A percentile compares a stretch with the other conserved stretches of the same genome.
These are phyloP conservation scores for Porodaedalea pini DNA, from an alignment of 1,284 basidiomycete genomes.

Conservation along the genomic window DNA sequence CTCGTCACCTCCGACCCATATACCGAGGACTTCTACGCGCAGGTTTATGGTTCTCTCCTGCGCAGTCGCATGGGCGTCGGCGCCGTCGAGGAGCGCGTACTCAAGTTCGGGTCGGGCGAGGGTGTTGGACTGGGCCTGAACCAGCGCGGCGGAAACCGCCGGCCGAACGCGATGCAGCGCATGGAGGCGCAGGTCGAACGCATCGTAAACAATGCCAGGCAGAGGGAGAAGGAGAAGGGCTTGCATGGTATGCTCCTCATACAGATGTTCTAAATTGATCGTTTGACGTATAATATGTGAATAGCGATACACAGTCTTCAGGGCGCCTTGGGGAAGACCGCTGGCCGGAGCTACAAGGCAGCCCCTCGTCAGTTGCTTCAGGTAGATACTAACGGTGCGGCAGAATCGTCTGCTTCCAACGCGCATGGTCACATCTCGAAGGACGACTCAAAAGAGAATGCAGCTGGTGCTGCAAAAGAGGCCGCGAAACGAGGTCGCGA, in stretches of 20 bases:
- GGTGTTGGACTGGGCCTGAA: constrained; percentile 78
- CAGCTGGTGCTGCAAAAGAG: constrained; percentile 57
- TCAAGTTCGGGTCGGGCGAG: constrained; percentile 77
- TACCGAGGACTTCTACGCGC: constrained; percentile 97
- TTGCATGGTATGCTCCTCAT: constrained; percentile 50
- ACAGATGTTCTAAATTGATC: not conserved
- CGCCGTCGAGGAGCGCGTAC: constrained; percentile 65
- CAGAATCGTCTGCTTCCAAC: constrained; percentile 52
- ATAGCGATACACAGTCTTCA: constrained; percentile 79
- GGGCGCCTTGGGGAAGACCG: constrained; percentile 94
- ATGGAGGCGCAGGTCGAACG: constrained; percentile 98
- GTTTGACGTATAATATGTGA: not conserved
- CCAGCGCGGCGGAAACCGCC: constrained; percentile 61
- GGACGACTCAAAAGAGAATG: constrained; percentile 40
- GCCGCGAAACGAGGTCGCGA: constrained; percentile 71
- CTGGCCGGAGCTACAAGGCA: constrained; percentile 86
- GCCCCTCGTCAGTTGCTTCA: constrained; percentile 95
- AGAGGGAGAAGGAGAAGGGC: constrained; percentile 80
- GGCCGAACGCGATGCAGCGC: constrained; percentile 93
- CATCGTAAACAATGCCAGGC: constrained; percentile 88
- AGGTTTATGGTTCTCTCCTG: constrained; percentile 86
- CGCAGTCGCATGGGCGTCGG: constrained; percentile 74
- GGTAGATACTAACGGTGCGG: constrained; percentile 57
- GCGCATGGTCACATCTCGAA: constrained; percentile 57
- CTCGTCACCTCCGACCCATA: constrained; percentile 96